Conservation (phyloP, 306 rosid species). For the Ormosia emarginata region DNA sequence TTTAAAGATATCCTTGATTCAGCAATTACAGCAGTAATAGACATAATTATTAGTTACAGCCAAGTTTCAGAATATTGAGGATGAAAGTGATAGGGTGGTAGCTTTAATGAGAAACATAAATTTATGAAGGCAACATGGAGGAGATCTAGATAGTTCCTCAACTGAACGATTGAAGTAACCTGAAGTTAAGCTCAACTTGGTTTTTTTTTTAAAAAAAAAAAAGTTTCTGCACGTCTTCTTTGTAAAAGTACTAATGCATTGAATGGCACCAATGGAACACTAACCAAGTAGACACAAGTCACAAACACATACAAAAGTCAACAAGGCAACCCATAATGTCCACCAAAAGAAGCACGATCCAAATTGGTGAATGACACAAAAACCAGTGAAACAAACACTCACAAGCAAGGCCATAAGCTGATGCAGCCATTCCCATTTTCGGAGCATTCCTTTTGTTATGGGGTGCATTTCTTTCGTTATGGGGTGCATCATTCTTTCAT, state of each 20-base stretch:
- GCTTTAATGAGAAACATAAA: neutral
- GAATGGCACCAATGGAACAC: neutral
- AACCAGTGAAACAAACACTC: neutral
- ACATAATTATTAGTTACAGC: neutral
- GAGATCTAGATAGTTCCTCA: neutral
- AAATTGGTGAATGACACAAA: neutral
- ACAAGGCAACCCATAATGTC: neutral
- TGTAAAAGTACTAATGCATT: neutral
- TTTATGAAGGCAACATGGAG: neutral
- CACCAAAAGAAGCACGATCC: neutral
- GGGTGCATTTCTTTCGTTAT: neutral
- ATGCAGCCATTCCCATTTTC: neutral
- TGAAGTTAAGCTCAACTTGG: neutral
- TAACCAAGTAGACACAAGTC: neutral
- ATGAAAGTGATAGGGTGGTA: neutral
- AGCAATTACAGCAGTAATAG: neutral
- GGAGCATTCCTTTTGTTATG: neutral
- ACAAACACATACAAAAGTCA: neutral
- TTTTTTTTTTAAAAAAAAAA: neutral
- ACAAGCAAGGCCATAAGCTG: neutral
- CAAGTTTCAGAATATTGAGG: neutral
- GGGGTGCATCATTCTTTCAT: neutral
- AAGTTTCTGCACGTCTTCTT: neutral
- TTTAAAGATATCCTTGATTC: neutral
- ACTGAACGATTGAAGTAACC: neutral